phyloP scores from a whole-genome alignment of 2,329 filamentous ascomycete genomes.

The Xylaria multiplex region DNA sequence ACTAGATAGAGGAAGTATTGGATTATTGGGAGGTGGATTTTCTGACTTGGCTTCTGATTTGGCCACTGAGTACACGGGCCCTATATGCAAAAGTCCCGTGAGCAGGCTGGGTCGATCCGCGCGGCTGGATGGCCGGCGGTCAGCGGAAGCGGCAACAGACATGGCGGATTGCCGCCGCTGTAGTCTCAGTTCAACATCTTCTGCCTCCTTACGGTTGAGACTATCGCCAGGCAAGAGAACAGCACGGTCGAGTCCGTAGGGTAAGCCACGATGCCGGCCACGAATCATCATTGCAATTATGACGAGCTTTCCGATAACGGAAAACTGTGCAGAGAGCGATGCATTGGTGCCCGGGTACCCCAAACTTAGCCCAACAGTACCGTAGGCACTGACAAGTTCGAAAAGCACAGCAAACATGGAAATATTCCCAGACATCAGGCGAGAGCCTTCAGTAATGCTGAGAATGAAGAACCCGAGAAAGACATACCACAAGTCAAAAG shows the following conservation, averaged over 20 bases:
- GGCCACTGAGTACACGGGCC: conserved; percentile 43
- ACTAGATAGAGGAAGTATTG: too few species aligned
- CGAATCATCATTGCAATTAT: conserved; percentile 76
- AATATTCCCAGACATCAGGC: conserved; percentile 72
- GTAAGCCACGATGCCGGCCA: conserved; percentile 74
- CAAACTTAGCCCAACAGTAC: conserved; percentile 90
- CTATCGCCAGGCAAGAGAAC: conserved; percentile 68
- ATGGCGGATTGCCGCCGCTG: conserved; percentile 52
- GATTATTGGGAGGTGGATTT: conserved; percentile 1
- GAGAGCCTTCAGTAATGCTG: conserved; percentile 82
- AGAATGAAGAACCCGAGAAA: conserved; percentile 94
- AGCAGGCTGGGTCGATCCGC: conserved; percentile 45
- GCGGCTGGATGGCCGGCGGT: conserved; percentile 42
- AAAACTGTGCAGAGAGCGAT: conserved; percentile 85
- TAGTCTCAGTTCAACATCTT: conserved; percentile 55
- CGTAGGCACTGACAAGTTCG: conserved; percentile 90
- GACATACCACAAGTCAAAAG: conserved; percentile 97
- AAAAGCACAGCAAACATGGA: conserved; percentile 79
- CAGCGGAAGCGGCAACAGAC: conserved; percentile 42
- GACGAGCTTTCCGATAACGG: conserved; percentile 74
- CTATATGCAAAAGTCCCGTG: conserved; percentile 46
- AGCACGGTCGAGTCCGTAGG: conserved; percentile 72
- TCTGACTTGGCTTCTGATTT: conserved; percentile 40
- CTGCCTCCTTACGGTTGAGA: conserved; percentile 63
- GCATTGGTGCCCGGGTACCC: conserved; percentile 81